Base-by-base conservation (phyloP, 805 yeast genomes). In the Wickerhamiella cacticola region DNA sequence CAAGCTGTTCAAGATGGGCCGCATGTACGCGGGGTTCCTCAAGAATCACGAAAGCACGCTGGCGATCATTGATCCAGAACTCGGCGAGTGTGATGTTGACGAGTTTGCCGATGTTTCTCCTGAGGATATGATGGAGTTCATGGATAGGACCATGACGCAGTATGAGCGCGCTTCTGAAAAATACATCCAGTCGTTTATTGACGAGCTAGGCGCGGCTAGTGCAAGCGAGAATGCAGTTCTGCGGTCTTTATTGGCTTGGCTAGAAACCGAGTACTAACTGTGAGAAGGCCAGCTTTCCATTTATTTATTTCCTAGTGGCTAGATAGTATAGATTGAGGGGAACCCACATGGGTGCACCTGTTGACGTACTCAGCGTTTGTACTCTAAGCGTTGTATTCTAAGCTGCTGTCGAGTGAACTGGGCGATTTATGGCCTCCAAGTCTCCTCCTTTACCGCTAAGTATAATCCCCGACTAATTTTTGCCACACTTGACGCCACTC, bases 1-100 rank as follows among this genome's bases (percentile, higher is more conserved):
- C n/a, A 45, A 72, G 26, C 64, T 81, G 15, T 72, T 71, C 48
- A 60, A 60, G 3, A 64, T 56, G 13, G 61, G 58, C 29, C 55
- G 61, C 8, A 52, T 56, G 51, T 64, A 54, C 46, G 60, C 55
- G 5, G 48, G 48, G 31, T 60, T 59, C 39, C 47, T 62, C 18
- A 45, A 45, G 3, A 50, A 54, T 5, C 55, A 55, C 16, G 53
- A 51, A 21, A 46, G 53, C n/a, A 43, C 52, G 10, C 40, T 63
- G 8, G 52, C 51, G 10, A 53, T 52, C 41, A 48, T 61, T 16
- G 57, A 57, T 60, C 67, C 58, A 48, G 60, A 15, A 5, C 10
- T 31, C 21, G 36, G 36, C 36, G 36, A 31, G 10, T 31, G 36
- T 19, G 16, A 31, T 31, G 36, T 31, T 6, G 19, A 31, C 16